Conservation (phyloP, 306 rosid species). For the Quercus wislizeni region DNA sequence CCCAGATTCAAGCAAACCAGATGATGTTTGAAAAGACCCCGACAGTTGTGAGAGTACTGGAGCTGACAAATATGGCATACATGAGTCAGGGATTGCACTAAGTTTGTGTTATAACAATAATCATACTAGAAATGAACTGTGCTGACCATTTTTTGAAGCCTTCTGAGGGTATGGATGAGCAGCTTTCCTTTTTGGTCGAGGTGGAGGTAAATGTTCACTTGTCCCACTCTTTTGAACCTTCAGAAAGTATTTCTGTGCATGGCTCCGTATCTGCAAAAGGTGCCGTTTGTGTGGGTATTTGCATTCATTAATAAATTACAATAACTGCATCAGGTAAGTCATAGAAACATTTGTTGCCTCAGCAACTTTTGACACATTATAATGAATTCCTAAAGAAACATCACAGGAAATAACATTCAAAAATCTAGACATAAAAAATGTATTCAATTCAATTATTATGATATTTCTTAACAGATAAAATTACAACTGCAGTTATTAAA, state of each 20-base stretch:
- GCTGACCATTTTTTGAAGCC: constrained; percentile 76
- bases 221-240: constrained; percentile 96
- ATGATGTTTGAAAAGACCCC: constrained; percentile 64
- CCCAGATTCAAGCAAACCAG: constrained; percentile 69
- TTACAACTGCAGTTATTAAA: background rate
- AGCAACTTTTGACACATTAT: background rate
- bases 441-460: background rate
- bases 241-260: constrained; percentile 91
- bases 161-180: constrained; percentile 98
- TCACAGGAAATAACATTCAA: background rate
- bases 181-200: constrained; percentile 95
- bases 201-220: constrained; percentile 93
- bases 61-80: constrained; percentile 39
- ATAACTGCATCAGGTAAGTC: background rate
- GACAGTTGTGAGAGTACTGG: constrained; percentile 48
- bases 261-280: constrained; percentile 78
- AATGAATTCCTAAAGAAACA: constrained; percentile 3
- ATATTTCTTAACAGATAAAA: background rate
- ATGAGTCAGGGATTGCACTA: constrained; percentile 22
- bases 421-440: background rate
- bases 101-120: background rate
- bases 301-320: background rate
- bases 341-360: background rate
- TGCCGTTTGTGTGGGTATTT: background rate
- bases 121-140: constrained; percentile 1